Conservation (phyloP, 306 rosid species). For the Medicago lupulina region DNA sequence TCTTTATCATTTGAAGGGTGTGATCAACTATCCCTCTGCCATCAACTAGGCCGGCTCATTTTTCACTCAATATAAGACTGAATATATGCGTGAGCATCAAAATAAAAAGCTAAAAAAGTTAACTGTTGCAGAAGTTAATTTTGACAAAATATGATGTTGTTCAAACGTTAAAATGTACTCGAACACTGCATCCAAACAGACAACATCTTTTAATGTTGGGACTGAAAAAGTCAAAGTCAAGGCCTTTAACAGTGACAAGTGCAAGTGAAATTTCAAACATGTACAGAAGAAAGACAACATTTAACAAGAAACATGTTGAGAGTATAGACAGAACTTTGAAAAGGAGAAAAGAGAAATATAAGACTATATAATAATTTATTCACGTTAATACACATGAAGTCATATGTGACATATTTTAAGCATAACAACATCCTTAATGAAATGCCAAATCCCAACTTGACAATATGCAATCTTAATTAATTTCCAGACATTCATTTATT, state of each 20-base stretch:
- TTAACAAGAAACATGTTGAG: conserved; percentile 30
- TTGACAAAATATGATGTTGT: conserved; percentile 8
- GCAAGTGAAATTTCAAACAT: conserved; percentile 16
- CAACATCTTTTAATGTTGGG: conserved; percentile 26
- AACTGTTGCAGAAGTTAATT: conserved; percentile 5
- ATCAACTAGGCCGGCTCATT: conserved; percentile 19
- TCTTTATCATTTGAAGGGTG: too few relatives aligned
- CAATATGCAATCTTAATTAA: conserved; percentile 19
- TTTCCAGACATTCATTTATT: conserved; percentile 3
- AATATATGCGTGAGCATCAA: conserved; percentile 13
- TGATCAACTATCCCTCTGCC: neutral
- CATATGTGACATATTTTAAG: conserved; percentile 23
- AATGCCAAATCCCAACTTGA: conserved; percentile 31
- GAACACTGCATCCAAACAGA: conserved; percentile 17
- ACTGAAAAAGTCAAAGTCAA: conserved; percentile 3
- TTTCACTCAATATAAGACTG: conserved; percentile 19
- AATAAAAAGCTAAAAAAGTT: neutral
- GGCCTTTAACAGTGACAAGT: neutral
- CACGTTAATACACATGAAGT: neutral
- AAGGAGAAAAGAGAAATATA: neutral
- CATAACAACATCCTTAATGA: conserved; percentile 16
- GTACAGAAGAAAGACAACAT: neutral
- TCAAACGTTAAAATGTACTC: neutral
- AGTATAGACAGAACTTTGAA: conserved; percentile 17
- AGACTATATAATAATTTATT: conserved; percentile 12